Base-by-base conservation (phyloP, 352 stramenopile species). In the Blastocystis sp. region DNA sequence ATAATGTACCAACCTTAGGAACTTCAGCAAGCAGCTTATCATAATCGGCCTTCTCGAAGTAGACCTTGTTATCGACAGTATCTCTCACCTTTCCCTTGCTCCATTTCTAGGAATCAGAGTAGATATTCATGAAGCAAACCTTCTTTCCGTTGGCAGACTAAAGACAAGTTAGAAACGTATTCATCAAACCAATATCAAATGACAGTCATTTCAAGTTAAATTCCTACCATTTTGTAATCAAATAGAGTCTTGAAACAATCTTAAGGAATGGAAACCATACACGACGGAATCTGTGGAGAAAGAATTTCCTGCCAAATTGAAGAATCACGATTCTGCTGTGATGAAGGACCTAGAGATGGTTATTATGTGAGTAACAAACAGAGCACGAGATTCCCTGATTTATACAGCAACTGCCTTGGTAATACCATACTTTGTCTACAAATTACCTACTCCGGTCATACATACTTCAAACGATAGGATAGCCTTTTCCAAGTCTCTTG, bases 21-120 rank as follows among this genome's bases (percentile, higher is more conserved):
- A 89, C 78, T 19, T 89, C 78, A 69, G 78, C 66, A 42, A 79
- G 40, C 19, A 89, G 35, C 66, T 89, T 89, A 30, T 89, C 78
- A 35, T 79, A 89, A 58, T 79, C 60, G 44, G 60, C 78, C 60
- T 89, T 37, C 42, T 89, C 78, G 33, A 79, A 89, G 66, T 79
- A 79, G 17, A 89, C 78, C 78, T 89, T 89, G 66, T 89, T 89
- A 69, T 89, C 51, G 57, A 89, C 57, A 33, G 78, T 79, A 76
- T 89, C 78, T 79, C 78, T 62, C 60, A 79, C 60, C 78, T 89
- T 89, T 64, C 78, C 78, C 78, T 89, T 89, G 51, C 40, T 89
- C 78, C 78, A 89, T 62, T 89, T 89, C 78, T 89, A 84, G 24
- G 51, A 22, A 54, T 48, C 30, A 40, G n/a, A 64, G 56, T 9